Base-by-base conservation (phyloP, 225 moss, liverwort and hornwort genomes). In the Asterella californica region DNA sequence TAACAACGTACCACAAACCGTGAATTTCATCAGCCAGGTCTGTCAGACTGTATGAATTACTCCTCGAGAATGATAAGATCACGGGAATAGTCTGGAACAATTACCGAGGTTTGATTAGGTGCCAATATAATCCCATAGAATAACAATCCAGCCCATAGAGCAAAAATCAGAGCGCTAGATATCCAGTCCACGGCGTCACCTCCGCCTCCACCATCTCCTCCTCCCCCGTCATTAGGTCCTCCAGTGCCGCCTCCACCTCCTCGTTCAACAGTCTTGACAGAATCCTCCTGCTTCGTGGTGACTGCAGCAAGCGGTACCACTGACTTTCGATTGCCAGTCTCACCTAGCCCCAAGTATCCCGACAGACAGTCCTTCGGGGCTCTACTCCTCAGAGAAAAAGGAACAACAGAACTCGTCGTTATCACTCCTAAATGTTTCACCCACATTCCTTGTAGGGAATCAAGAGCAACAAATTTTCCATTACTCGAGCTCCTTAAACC, bases 81-180 rank as follows among this genome's bases (percentile, higher is more conserved):
- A 42, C 7, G 42, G 7, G 42, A 7, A 42, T 3, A 2, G 42
- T 42, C 7, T 42, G 4, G 10, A 72, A 49, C 9, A 15, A 47
- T 37, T 80, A 89, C 89, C 2, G 89, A 89, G 14, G 94, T 99
- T 76, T 99, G 97, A 11, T 82, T 88, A 25, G 97, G 97, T 4
- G 97, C 86, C 45, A 89, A 8, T 21, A 79, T 86, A 4, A 81
- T 67, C 9, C 78, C 84, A 75, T 99, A 99, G 70, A 71, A 77
- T 15, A 99, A 18, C 0, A 99, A 83, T 32, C 88, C 94, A 48
- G 84, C 90, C 72, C 87, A 99, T 77, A 93, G 87, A 1, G 87
- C 90, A 72, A 94, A 93, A 77, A 99, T 91, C 9, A 99, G 85
- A 18, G 83, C 92, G 78, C 93, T 93, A 1, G 97, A 91, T 27